Evolutionary conservation across 805 yeast species (phyloP).

Genomic region (Metschnikowia sp.): DNA sequence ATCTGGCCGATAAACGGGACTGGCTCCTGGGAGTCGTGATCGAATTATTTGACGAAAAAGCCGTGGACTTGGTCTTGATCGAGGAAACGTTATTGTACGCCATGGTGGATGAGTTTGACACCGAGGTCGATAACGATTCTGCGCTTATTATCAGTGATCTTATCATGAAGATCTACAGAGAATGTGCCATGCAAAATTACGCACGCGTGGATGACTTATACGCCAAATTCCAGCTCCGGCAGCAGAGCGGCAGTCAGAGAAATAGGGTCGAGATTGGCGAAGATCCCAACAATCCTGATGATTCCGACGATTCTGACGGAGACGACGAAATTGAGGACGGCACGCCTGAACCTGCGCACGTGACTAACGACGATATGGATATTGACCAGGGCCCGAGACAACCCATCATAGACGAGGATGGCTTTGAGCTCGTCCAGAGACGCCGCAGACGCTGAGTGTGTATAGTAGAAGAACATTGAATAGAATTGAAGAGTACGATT

Average conservation of each 20-base stretch:
- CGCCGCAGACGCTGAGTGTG: too few species aligned
- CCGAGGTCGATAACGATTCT: conserved; percentile 83
- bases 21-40: conserved; percentile 86
- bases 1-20: conserved; percentile 86
- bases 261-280: conserved; percentile 45
- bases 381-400: conserved; percentile 33
- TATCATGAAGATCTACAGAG: conserved; percentile 62
- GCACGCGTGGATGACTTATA: conserved; percentile 57
- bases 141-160: conserved; percentile 70
- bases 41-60: conserved; percentile 65
- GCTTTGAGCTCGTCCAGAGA: conserved; percentile 82
- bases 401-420: conserved; percentile 80
- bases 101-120: conserved; percentile 94
- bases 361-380: conserved; percentile 26
- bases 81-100: conserved; percentile 85
- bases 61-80: conserved; percentile 72
- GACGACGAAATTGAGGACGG: conserved; percentile 22
- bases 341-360: conserved; percentile 13
- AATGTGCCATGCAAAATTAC: conserved; percentile 55
- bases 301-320: conserved; percentile 41
- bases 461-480: too few species aligned
- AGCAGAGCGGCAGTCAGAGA: conserved; percentile 31
- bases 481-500: too few species aligned
- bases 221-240: conserved; percentile 53
- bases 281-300: conserved; percentile 65